Evolutionary conservation across 2,329 filamentous ascomycete species (phyloP), one percentile per base, ranked within the genome.

Genomic region (Xylariomycetidae sp.): DNA sequence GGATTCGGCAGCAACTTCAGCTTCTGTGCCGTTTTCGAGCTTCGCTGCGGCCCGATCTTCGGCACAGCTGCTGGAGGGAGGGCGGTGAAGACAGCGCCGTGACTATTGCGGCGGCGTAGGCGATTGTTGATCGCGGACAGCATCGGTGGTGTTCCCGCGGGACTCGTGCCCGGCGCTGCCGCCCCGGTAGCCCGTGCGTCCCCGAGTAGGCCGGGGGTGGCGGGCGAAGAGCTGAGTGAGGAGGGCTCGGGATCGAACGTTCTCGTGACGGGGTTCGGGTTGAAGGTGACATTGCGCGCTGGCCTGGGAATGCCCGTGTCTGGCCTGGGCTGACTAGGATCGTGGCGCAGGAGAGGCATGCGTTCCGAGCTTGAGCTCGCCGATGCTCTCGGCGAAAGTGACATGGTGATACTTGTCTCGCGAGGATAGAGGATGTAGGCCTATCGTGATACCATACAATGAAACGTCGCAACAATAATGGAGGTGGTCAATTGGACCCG

Each of bases 1-100:
- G 89, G 88, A 53, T 92, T 92, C 1, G 92, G 92, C 12, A 98
- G 68, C n/a, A 98, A 74, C 65, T 98, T 98, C 40, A 98, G 72
- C 65, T 98, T 98, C 66, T 96, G 88, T 2, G 87, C 87, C 44
- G 85, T 95, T 61, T 95, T 93, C 16, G 89, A 94, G 36, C 88
- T 96, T 59, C 92, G 72, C 58, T 98, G 92, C 0, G 92, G 90
- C 2, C 92, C 92, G 38, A 95, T 87, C 63, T 96, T 95, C 32
- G 74, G 61, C 2, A 56, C 40, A 18, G 53, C 46, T 10, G 60
- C 52, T 6, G 61, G 54, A 22, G 61, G 59, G 5, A 72, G 57
- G 7, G 53, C 53, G 19, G 54, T 58, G 18, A 72, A 61, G 13
- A 77, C 67, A 33, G 77, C 68, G 33, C 85, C 82, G 50, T 87